A percentile compares a stretch with the other conserved stretches of the same genome.
These are phyloP conservation scores for Dactylella cylindrospora DNA, from an alignment of 2,329 filamentous ascomycete species.

Conservation along the genomic window DNA sequence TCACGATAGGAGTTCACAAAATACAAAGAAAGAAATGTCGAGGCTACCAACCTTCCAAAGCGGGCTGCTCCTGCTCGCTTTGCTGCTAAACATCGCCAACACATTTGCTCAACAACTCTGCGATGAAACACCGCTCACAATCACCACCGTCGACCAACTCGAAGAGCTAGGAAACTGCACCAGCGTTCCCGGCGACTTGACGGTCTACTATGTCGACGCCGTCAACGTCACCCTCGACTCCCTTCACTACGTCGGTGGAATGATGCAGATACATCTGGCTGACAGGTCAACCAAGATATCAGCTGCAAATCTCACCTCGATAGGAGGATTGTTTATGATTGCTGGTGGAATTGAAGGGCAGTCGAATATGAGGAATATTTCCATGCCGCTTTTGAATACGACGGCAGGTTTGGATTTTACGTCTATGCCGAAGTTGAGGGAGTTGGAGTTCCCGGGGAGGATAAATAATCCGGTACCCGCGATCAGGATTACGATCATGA, in stretches of 20 bases:
- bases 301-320: constrained; percentile 22
- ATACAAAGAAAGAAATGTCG: constrained; percentile 17
- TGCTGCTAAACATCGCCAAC: constrained; percentile 29
- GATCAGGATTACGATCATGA: constrained; percentile 33
- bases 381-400: constrained; percentile 28
- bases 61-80: constrained; percentile 22
- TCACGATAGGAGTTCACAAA: not conserved
- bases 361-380: constrained; percentile 21
- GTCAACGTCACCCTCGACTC: constrained; percentile 30
- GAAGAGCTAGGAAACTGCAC: constrained; percentile 30
- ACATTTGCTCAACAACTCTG: constrained; percentile 29
- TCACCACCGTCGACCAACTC: constrained; percentile 23
- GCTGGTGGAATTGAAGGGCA: constrained; percentile 11
- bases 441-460: constrained; percentile 31
- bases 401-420: constrained; percentile 29
- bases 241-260: constrained; percentile 25
- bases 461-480: constrained; percentile 31
- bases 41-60: constrained; percentile 11
- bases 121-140: constrained; percentile 20
- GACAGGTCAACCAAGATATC: constrained; percentile 31
- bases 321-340: constrained; percentile 42
- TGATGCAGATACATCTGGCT: constrained; percentile 37
- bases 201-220: constrained; percentile 26
- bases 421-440: constrained; percentile 18
- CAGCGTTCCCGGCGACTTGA: constrained; percentile 27